Conservation (phyloP, 164 flowering plant species). For the Liriodendron chinense region DNA sequence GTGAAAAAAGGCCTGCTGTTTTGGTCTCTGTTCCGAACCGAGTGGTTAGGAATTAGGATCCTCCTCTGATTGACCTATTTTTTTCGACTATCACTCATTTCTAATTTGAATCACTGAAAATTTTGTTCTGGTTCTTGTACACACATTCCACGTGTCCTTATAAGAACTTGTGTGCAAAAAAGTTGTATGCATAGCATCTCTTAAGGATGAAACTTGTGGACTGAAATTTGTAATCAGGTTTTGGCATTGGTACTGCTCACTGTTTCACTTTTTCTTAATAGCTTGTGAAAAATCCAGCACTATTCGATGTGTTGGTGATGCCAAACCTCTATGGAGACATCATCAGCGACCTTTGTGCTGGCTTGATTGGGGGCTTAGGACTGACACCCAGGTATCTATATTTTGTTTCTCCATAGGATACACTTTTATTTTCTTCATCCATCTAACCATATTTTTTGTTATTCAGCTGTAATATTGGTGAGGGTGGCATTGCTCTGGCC, state of each 20-base stretch:
- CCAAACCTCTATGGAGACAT: constrained; percentile 99
- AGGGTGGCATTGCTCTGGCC: constrained; percentile 96
- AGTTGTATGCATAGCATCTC: neutral
- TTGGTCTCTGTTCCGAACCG: too few relatives aligned
- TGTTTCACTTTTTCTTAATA: constrained; percentile 27
- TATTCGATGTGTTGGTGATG: constrained; percentile 97
- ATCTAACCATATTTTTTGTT: neutral
- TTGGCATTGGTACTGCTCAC: neutral
- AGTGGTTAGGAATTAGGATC: too few relatives aligned
- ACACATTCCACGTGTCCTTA: too few relatives aligned
- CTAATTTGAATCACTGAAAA: too few relatives aligned
- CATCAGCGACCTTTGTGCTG: constrained; percentile 98
- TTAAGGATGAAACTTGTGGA: neutral
- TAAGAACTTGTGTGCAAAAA: neutral
- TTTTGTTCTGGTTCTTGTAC: too few relatives aligned
- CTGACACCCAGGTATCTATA: constrained; percentile 81
- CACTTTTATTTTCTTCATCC: neutral
- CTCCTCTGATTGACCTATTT: too few relatives aligned
- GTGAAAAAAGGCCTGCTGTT: too few relatives aligned
- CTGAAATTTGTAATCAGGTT: neutral
- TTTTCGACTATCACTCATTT: too few relatives aligned
- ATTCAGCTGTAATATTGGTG: constrained; percentile 90
- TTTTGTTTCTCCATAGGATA: neutral
- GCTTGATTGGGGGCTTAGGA: constrained; percentile 92
- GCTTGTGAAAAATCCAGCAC: constrained; percentile 97